These are phyloP conservation scores for Boletus rufocinnamomeus DNA, from an alignment of 768 basidiomycete species.

Conservation along the genomic window DNA sequence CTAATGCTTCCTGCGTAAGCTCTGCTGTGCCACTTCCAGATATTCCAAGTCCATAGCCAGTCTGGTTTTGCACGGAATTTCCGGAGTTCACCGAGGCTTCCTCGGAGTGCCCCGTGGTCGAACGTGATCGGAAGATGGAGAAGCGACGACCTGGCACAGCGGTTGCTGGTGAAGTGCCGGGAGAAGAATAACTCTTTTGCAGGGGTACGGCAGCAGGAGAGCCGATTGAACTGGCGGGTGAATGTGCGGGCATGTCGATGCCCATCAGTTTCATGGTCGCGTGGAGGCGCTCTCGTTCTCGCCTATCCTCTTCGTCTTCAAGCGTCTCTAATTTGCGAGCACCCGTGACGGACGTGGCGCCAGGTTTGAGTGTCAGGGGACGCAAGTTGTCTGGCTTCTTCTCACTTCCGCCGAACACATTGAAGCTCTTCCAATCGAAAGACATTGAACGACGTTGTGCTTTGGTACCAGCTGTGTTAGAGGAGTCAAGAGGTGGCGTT, in stretches of 20 bases:
- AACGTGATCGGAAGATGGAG: conserved; percentile 68
- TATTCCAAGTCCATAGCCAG: conserved; percentile 34
- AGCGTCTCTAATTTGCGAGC: conserved; percentile 81
- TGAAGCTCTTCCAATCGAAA: conserved; percentile 81
- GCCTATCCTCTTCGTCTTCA: conserved; percentile 91
- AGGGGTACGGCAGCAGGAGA: conserved; percentile 37
- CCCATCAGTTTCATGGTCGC: conserved; percentile 96
- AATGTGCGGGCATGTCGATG: conserved; percentile 64
- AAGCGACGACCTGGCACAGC: conserved; percentile 51
- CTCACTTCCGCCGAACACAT: conserved; percentile 62
- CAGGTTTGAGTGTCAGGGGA: conserved; percentile 73
- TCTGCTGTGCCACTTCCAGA: conserved; percentile 35
- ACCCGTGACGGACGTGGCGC: conserved; percentile 52
- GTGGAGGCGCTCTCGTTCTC: conserved; percentile 82
- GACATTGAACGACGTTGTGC: conserved; percentile 74
- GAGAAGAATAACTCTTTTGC: conserved; percentile 45
- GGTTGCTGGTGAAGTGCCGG: conserved; percentile 32
- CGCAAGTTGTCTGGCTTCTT: conserved; percentile 67
- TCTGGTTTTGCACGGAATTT: conserved; percentile 39
- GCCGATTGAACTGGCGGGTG: conserved; percentile 32
- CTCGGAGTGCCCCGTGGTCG: conserved; percentile 46
- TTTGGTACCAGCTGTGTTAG: conserved; percentile 37
- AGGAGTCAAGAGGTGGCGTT: conserved; percentile 25
- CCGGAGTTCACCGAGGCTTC: conserved; percentile 50
- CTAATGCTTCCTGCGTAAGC: conserved; percentile 74